These are phyloP conservation scores for Gentiana macrophylla DNA, from an alignment of 257 asterid species.

Conservation along the genomic window DNA sequence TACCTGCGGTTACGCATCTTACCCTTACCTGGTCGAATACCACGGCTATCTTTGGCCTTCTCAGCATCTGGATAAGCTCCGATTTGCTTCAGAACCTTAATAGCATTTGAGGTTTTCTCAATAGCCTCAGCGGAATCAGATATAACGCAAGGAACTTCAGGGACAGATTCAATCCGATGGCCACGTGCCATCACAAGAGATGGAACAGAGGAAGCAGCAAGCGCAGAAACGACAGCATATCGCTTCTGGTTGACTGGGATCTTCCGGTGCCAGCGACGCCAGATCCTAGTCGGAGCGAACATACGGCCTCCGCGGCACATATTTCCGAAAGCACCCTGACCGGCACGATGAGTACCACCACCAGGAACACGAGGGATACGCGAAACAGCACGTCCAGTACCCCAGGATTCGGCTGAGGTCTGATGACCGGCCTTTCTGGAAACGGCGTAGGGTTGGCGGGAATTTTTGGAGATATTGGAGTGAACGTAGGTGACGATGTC, in stretches of 20 bases:
- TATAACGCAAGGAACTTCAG: slow-evolving; percentile 59
- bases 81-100: slow-evolving; percentile 40
- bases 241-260: slow-evolving; percentile 63
- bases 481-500: slow-evolving; percentile 48
- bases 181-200: slow-evolving; percentile 66
- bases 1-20: slow-evolving; percentile 66
- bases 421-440: slow-evolving; percentile 72
- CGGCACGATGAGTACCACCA: slow-evolving; percentile 86
- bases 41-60: slow-evolving; percentile 59
- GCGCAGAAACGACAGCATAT: slow-evolving; percentile 56
- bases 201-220: slow-evolving; percentile 66
- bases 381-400: slow-evolving; percentile 82
- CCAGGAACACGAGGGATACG: slow-evolving; percentile 91
- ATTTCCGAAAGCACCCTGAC: slow-evolving; percentile 79
- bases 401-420: slow-evolving; percentile 89
- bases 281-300: slow-evolving; percentile 72
- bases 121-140: slow-evolving; percentile 50
- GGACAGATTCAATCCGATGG: slow-evolving; percentile 52
- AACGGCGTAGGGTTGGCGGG: slow-evolving; percentile 64
- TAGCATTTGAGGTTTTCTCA: slow-evolving; percentile 61
- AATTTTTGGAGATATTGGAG: slow-evolving; percentile 47
- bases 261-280: slow-evolving; percentile 63
- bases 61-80: slow-evolving; percentile 63
- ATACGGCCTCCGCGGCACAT: slow-evolving; percentile 85
- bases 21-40: slow-evolving; percentile 61